Evolutionary conservation across 2,329 filamentous ascomycete species (phyloP).

Genomic region (Aspergillus texensis): DNA sequence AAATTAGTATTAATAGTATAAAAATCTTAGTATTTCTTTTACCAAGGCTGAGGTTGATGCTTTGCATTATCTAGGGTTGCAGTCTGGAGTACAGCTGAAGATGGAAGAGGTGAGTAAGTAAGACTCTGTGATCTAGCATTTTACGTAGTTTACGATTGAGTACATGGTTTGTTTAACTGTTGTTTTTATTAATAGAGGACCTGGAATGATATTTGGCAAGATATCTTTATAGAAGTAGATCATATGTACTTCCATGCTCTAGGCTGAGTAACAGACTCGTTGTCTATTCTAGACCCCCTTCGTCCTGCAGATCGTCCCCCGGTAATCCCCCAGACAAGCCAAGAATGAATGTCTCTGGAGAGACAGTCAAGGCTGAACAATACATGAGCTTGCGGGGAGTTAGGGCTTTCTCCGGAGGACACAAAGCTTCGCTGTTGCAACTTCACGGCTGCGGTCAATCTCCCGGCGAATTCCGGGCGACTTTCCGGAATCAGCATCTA

Average conservation of each 20-base stretch:
- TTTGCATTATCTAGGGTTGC: background rate
- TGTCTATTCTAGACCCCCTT: background rate
- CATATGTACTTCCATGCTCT: no score
- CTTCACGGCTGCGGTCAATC: background rate
- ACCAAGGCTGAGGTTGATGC: background rate
- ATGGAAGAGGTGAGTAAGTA: background rate
- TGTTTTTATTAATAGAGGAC: no score
- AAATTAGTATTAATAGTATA: no score
- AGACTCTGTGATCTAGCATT: no score
- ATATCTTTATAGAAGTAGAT: no score
- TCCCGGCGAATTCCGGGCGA: background rate
- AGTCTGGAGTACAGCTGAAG: background rate
- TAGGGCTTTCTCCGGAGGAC: background rate
- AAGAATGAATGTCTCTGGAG: background rate
- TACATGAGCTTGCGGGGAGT: background rate
- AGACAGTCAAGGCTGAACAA: background rate
- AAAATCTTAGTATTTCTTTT: background rate
- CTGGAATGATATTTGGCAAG: no score
- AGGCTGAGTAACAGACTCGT: background rate
- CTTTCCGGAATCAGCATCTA: background rate
- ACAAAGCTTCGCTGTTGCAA: background rate
- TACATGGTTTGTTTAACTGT: no score
- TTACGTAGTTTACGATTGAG: no score
- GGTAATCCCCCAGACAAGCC: background rate
- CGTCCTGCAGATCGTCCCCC: background rate